These are phyloP conservation scores for Botrytis byssoidea DNA, from an alignment of 2,329 filamentous ascomycete species.

Conservation along the genomic window DNA sequence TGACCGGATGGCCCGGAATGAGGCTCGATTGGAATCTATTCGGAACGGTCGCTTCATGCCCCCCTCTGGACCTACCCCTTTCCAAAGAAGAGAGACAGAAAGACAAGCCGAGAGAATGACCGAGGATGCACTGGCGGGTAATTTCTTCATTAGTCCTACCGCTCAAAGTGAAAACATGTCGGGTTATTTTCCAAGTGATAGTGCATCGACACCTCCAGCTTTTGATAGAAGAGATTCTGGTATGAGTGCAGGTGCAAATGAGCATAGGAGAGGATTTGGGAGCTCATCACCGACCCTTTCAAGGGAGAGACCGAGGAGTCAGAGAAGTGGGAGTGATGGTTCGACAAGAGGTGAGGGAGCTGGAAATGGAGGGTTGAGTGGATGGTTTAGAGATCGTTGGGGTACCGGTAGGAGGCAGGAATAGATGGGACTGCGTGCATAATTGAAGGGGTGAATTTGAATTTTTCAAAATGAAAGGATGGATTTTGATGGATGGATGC, in stretches of 20 bases:
- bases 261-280: neutral
- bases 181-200: slow-evolving; percentile 23
- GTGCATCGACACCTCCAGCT: neutral
- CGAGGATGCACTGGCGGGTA: neutral
- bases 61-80: slow-evolving; percentile 24
- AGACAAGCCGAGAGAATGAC: neutral
- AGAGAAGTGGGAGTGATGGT: slow-evolving; percentile 34
- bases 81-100: slow-evolving; percentile 6
- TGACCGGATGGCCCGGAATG: slow-evolving; percentile 27
- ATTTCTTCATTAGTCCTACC: neutral
- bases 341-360: slow-evolving; percentile 14
- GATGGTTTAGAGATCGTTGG: slow-evolving; percentile 35
- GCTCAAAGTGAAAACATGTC: slow-evolving; percentile 22
- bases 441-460: neutral
- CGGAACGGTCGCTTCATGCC: slow-evolving; percentile 27
- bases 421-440: neutral
- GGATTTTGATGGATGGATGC: neutral
- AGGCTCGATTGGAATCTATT: slow-evolving; percentile 36
- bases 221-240: slow-evolving; percentile 26
- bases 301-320: slow-evolving; percentile 26
- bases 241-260: slow-evolving; percentile 18
- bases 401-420: slow-evolving; percentile 13
- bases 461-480: neutral
- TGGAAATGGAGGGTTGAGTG: slow-evolving; percentile 23
- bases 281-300: neutral